These are phyloP conservation scores for Sicyos baderoa DNA, from an alignment of 306 rosid species.

Conservation along the genomic window DNA sequence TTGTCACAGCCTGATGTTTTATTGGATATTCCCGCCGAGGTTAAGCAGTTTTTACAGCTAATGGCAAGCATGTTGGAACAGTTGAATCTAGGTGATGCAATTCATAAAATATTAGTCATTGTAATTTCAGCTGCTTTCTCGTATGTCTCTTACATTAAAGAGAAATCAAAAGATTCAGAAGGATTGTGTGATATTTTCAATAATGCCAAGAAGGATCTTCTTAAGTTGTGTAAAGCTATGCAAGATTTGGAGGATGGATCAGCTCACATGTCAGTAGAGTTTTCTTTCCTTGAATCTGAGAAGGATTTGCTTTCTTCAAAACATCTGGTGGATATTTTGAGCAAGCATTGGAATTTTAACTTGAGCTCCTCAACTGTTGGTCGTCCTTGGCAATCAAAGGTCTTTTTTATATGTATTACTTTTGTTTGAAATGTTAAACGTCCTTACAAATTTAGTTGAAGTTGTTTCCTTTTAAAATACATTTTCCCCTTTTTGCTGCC, in stretches of 20 bases:
- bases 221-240: constrained; percentile 43
- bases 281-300: constrained; percentile 40
- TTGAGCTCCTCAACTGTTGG: constrained; percentile 32
- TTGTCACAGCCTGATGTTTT: constrained; percentile 56
- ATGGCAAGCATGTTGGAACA: constrained; percentile 56
- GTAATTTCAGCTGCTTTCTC: constrained; percentile 68
- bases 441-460: neutral
- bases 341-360: constrained; percentile 41
- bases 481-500: neutral
- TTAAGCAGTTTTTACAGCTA: constrained; percentile 60
- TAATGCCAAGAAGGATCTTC: constrained; percentile 58
- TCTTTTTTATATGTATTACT: constrained; percentile 24
- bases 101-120: constrained; percentile 51
- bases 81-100: constrained; percentile 47
- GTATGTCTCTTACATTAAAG: constrained; percentile 41
- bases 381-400: constrained; percentile 48
- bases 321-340: constrained; percentile 61
- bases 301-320: constrained; percentile 53
- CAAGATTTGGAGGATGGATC: constrained; percentile 36
- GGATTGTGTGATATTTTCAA: constrained; percentile 42
- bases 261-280: constrained; percentile 35
- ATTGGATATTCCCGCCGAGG: constrained; percentile 59
- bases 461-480: neutral
- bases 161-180: constrained; percentile 37
- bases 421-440: constrained; percentile 15